These are phyloP conservation scores for Leccinum rimulosum DNA, from an alignment of 768 basidiomycete genomes.

Conservation along the genomic window DNA sequence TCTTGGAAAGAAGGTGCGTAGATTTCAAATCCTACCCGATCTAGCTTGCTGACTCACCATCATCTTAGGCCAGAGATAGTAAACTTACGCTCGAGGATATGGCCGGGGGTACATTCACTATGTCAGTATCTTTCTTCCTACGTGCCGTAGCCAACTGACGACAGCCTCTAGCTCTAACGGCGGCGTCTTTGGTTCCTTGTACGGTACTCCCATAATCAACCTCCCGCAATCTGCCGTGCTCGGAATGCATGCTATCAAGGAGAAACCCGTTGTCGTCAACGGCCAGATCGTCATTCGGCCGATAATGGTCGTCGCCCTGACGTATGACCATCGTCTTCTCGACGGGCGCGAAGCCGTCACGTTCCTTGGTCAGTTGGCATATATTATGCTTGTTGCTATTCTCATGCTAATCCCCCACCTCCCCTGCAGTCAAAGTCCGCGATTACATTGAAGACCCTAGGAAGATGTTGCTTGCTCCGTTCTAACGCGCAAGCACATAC, in stretches of 20 bases:
- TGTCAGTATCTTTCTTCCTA: conserved; percentile 49
- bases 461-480: conserved; percentile 71
- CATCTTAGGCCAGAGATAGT: conserved; percentile 72
- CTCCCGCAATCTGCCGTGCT: conserved; percentile 93
- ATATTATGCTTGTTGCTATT: neutral
- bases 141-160: neutral
- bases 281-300: conserved; percentile 96
- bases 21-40: neutral
- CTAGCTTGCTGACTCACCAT: conserved; percentile 6
- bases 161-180: conserved; percentile 80
- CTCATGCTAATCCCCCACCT: conserved; percentile 1
- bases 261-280: conserved; percentile 84
- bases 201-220: conserved; percentile 99
- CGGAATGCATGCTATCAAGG: conserved; percentile 96
- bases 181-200: conserved; percentile 96
- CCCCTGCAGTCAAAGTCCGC: conserved; percentile 72
- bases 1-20: conserved; percentile 80
- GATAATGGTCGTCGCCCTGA: conserved; percentile 92
- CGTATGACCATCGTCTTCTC: conserved; percentile 93
- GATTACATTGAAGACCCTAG: conserved; percentile 95
- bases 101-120: conserved; percentile 98
- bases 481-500: conserved; percentile 3
- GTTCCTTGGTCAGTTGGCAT: conserved; percentile 78
- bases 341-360: conserved; percentile 96
- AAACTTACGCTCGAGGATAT: conserved; percentile 98